Base-by-base conservation (phyloP, 441 rosid species). In the Corymbia calophylla region DNA sequence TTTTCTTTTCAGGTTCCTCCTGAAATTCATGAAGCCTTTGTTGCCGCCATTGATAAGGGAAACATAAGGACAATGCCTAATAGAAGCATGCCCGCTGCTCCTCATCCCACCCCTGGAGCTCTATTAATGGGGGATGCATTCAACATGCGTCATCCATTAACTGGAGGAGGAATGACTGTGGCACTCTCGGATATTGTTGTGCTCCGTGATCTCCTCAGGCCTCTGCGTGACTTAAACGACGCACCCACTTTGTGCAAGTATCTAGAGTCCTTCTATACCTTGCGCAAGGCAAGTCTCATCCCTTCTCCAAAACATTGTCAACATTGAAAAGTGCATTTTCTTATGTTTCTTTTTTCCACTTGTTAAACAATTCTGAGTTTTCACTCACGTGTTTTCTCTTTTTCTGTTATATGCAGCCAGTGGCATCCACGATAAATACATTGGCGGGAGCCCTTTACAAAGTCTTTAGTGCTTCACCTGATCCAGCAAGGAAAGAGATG, bases 71-170 rank as follows among this genome's bases (percentile, higher is more conserved):
- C 89, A 48, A 87, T 87, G 89, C 89, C 89, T 29, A 87, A 87
- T 64, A 87, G 89, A 87, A 87, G 89, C 89, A 87, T 87, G 89
- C 89, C 89, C 5, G 89, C 89, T 68, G 89, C 84, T 68, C 89
- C 89, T 39, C 82, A 87, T 48, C 89, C 89, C 35, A 87, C 81
- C 29, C 84, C 89, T 62, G 89, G 89, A 87, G 89, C 89, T 44
- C 16, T 87, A 32, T 68, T 87, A 53, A 62, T 87, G 82, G 89
- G 89, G 56, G 89, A 87, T 87, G 89, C 89, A 58, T 87, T 87
- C 82, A 87, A 87, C 84, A 87, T 87, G 89, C 89, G 89, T 44
- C 89, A 87, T 68, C 89, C 89, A 21, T 87, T 87, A 68, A 87
- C 89, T 62, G 89, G 89, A 44, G 89, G 89, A 49, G 89, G 89